phyloP scores from a whole-genome alignment of 2,329 filamentous ascomycete genomes.

The Talaromyces sp. region DNA sequence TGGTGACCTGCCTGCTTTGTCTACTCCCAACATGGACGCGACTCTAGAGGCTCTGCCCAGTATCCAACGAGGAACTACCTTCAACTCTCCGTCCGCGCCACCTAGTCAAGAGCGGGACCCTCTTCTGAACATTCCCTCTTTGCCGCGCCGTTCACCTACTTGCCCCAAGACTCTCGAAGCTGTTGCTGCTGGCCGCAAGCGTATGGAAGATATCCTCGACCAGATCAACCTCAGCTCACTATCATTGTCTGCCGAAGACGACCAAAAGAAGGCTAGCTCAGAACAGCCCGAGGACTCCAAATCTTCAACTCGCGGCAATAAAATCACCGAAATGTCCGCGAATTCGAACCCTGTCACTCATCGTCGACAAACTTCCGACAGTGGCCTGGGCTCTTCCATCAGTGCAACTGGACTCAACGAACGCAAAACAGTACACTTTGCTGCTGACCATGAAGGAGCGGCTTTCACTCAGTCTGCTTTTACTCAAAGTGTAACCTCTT shows the following conservation, averaged over 20 bases:
- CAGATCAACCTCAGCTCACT: constrained; percentile 59
- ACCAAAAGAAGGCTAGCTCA: not conserved
- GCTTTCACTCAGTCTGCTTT: constrained; percentile 28
- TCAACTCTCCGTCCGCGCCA: constrained; percentile 41
- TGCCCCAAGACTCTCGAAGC: constrained; percentile 53
- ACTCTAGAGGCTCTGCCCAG: constrained; percentile 17
- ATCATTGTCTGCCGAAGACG: constrained; percentile 24
- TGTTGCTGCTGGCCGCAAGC: constrained; percentile 62
- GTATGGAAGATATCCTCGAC: constrained; percentile 60
- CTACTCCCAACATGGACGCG: constrained; percentile 15
- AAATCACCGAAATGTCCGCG: constrained; percentile 38
- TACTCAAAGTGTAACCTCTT: constrained; percentile 49
- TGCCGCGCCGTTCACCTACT: constrained; percentile 62
- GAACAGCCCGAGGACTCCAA: not conserved
- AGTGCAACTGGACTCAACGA: constrained; percentile 40
- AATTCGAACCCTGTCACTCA: not conserved
- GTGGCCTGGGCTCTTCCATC: constrained; percentile 79
- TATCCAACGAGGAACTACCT: constrained; percentile 66
- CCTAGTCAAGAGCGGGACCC: constrained; percentile 37
- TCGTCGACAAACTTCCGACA: constrained; percentile 73
- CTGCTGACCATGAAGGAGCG: not conserved
- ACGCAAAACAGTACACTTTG: not conserved
- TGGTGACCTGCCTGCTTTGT: constrained; percentile 21
- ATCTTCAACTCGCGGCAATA: constrained; percentile 39
- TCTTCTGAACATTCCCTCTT: constrained; percentile 39